Evolutionary conservation across 1,139 yeast genomes (phyloP).

Genomic region (Suhomyces atakaporum): DNA sequence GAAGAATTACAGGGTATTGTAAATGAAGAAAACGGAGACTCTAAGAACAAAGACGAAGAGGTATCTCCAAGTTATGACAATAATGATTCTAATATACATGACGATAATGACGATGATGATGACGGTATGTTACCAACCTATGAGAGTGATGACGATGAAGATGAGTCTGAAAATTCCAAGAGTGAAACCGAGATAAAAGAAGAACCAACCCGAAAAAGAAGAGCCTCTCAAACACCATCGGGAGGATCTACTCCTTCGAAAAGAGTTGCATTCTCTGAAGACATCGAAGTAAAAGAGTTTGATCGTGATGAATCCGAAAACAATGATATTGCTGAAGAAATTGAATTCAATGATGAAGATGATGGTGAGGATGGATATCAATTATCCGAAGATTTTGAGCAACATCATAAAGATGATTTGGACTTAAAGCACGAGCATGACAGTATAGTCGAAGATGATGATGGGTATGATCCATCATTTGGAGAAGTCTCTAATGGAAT

Average conservation of each 20-base stretch:
- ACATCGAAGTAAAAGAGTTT: constrained; percentile 47
- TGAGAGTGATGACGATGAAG: constrained; percentile 27
- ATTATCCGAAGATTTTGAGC: constrained; percentile 17
- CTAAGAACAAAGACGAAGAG: constrained; percentile 9
- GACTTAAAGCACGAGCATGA: constrained; percentile 33
- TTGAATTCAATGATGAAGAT: constrained; percentile 15
- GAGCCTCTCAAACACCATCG: constrained; percentile 24
- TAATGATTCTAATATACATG: constrained; percentile 24
- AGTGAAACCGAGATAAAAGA: constrained; percentile 1
- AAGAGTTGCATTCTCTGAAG: constrained; percentile 48
- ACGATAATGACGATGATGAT: constrained; percentile 27
- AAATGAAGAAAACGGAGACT: constrained; percentile 22
- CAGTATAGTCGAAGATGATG: constrained; percentile 15
- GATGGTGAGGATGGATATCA: constrained; percentile 11
- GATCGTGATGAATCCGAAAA: constrained; percentile 39
- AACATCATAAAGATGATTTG: constrained; percentile 34
- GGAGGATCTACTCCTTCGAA: constrained; percentile 37
- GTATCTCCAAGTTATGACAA: constrained; percentile 18
- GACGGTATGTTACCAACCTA: constrained; percentile 30
- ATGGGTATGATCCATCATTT: constrained; percentile 25
- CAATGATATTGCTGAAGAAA: constrained; percentile 20
- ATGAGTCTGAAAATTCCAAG: background rate
- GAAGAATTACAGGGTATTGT: constrained; percentile 49
- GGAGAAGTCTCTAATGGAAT: constrained; percentile 1
- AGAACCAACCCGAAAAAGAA: constrained; percentile 15